These are phyloP conservation scores for Aspergillus brasiliensis DNA, from an alignment of 2,329 filamentous ascomycete species.

Conservation along the genomic window DNA sequence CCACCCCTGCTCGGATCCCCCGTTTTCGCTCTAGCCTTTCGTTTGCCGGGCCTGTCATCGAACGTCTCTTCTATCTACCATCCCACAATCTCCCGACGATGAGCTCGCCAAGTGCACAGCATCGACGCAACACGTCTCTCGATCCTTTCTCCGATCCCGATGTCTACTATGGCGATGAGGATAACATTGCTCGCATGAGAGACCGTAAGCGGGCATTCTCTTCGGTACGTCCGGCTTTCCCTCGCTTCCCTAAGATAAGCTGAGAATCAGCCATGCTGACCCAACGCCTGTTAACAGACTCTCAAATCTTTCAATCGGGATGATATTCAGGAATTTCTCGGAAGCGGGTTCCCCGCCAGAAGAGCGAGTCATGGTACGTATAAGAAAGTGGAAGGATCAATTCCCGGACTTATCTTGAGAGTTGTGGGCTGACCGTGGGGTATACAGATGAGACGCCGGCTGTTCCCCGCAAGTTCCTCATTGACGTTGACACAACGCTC, in stretches of 20 bases:
- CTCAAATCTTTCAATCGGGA: conserved; percentile 40
- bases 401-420: not conserved
- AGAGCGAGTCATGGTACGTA: conserved; percentile 49
- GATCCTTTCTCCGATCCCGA: conserved; percentile 62
- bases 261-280: conserved; percentile 12
- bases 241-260: conserved; percentile 12
- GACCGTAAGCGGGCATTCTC: conserved; percentile 57
- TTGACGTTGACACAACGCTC: conserved; percentile 83
- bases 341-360: conserved; percentile 34
- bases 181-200: conserved; percentile 49
- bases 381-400: not conserved
- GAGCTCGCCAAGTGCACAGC: conserved; percentile 44
- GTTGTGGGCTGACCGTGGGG: conserved; percentile 17
- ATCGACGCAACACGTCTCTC: conserved; percentile 45
- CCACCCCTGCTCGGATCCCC: conserved; percentile 12
- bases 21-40: conserved; percentile 5
- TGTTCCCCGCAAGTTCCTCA: conserved; percentile 75
- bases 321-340: conserved; percentile 39
- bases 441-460: conserved; percentile 69
- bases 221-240: conserved; percentile 47
- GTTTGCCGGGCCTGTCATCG: not conserved
- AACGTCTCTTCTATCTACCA: conserved; percentile 2
- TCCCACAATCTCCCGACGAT: conserved; percentile 29
- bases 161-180: conserved; percentile 61
- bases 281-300: conserved; percentile 27